Evolutionary conservation across 768 basidiomycete genomes (phyloP).

Genomic region (Suillus luteus): DNA sequence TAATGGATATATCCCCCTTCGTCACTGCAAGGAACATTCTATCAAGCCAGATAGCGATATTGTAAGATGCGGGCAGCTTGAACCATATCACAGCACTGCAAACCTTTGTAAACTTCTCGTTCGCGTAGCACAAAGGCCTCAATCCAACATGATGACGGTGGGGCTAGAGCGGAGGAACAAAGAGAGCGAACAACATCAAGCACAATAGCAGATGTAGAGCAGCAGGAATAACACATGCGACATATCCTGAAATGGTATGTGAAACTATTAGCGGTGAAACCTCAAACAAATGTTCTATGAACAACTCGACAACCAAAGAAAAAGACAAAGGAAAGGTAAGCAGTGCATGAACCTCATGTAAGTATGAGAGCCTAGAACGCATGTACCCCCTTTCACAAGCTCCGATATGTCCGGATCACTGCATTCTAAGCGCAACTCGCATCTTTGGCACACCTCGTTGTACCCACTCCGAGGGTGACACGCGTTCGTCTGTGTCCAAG

Average conservation of each 20-base stretch:
- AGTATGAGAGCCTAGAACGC: not conserved
- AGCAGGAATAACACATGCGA: not conserved
- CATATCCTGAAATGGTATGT: not conserved
- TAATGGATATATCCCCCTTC: not conserved
- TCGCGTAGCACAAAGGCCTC: constrained; percentile 1
- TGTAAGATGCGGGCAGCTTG: not conserved
- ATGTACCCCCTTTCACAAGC: not conserved
- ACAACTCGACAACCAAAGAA: not conserved
- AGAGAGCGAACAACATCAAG: not conserved
- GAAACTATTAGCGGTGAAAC: not conserved
- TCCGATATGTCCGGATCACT: not conserved
- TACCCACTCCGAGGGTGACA: constrained; percentile 60
- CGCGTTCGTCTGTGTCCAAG: constrained; percentile 29
- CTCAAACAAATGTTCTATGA: not conserved
- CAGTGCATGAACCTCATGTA: not conserved
- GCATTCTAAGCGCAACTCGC: constrained; percentile 29
- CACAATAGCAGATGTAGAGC: not conserved
- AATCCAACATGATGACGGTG: not conserved
- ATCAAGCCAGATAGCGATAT: not conserved
- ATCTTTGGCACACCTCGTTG: constrained; percentile 48
- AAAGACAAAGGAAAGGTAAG: not conserved
- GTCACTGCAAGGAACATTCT: not conserved
- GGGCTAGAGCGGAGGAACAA: not conserved
- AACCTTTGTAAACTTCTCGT: constrained; percentile 2
- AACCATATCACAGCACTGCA: not conserved